Conservation (phyloP, 176 grass and related monocot genomes). For the Musa schizocarpa region DNA sequence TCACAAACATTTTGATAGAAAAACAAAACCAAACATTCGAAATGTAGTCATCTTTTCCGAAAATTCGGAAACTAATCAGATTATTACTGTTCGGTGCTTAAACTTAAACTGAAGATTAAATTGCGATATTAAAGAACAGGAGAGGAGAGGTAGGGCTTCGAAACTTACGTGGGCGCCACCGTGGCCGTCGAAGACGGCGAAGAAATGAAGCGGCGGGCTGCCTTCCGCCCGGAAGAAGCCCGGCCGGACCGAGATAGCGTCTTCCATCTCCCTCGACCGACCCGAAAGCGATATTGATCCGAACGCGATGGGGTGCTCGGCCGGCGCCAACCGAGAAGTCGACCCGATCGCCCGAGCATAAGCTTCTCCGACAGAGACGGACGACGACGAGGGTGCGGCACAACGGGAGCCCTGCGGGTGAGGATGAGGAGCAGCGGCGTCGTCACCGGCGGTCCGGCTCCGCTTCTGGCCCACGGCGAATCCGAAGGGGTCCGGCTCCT, state of each 20-base stretch:
- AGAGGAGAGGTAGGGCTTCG: background rate
- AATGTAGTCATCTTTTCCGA: too few species aligned
- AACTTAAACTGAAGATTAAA: background rate
- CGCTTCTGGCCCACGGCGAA: too few species aligned
- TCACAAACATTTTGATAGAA: too few species aligned
- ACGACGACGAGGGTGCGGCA: background rate
- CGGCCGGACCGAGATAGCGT: conserved; percentile 47
- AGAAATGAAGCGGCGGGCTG: conserved; percentile 55
- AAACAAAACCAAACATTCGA: too few species aligned
- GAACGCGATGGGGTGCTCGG: conserved; percentile 32
- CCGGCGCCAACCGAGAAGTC: background rate
- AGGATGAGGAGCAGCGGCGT: background rate
- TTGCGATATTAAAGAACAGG: too few species aligned
- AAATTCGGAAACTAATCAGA: too few species aligned
- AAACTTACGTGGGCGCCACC: conserved; percentile 56
- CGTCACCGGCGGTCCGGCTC: background rate
- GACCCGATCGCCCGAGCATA: background rate
- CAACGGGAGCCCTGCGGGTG: background rate
- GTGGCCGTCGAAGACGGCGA: conserved; percentile 89
- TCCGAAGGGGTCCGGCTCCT: background rate
- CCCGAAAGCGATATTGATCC: conserved; percentile 47
- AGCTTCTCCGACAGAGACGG: background rate
- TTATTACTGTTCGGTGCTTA: too few species aligned
- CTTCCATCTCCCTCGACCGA: conserved; percentile 68
- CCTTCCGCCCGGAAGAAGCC: conserved; percentile 31